phyloP scores from a whole-genome alignment of 2,329 filamentous ascomycete species.

The Colletotrichum musicola region DNA sequence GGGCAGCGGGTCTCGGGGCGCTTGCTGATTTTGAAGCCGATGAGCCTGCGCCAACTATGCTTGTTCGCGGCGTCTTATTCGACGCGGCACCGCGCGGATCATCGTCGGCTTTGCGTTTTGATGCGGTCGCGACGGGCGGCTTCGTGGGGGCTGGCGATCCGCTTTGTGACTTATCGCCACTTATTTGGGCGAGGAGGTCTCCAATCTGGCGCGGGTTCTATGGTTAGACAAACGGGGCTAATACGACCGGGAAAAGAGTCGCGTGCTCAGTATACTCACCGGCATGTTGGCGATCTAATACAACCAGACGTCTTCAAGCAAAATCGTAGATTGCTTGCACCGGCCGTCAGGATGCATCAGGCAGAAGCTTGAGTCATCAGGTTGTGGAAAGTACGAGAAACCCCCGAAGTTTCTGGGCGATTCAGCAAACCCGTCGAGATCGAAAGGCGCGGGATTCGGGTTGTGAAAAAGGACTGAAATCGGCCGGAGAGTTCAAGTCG shows the following conservation, averaged over 20 bases:
- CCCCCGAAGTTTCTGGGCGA: constrained; percentile 24
- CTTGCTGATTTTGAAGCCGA: constrained; percentile 44
- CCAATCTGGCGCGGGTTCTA: constrained; percentile 52
- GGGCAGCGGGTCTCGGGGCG: constrained; percentile 41
- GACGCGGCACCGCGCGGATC: constrained; percentile 55
- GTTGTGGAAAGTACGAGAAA: constrained; percentile 29
- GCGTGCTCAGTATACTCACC: constrained; percentile 31
- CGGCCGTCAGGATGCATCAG: constrained; percentile 39
- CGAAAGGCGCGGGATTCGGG: not conserved
- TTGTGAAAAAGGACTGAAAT: not conserved
- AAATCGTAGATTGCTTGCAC: constrained; percentile 38
- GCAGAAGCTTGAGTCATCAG: constrained; percentile 38
- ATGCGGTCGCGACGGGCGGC: constrained; percentile 45
- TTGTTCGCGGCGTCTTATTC: constrained; percentile 56
- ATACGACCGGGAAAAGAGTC: not conserved
- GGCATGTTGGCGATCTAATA: constrained; percentile 39
- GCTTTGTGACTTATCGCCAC: constrained; percentile 61
- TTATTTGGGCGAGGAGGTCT: constrained; percentile 73
- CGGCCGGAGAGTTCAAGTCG: not conserved
- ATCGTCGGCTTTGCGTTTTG: constrained; percentile 71
- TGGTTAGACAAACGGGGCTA: constrained; percentile 15
- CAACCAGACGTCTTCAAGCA: constrained; percentile 38
- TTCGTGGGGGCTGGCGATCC: constrained; percentile 51
- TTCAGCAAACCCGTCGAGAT: constrained; percentile 25
- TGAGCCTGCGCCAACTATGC: constrained; percentile 28